Evolutionary conservation across 345 rosid genomes (phyloP).

Genomic region (Populus alba): DNA sequence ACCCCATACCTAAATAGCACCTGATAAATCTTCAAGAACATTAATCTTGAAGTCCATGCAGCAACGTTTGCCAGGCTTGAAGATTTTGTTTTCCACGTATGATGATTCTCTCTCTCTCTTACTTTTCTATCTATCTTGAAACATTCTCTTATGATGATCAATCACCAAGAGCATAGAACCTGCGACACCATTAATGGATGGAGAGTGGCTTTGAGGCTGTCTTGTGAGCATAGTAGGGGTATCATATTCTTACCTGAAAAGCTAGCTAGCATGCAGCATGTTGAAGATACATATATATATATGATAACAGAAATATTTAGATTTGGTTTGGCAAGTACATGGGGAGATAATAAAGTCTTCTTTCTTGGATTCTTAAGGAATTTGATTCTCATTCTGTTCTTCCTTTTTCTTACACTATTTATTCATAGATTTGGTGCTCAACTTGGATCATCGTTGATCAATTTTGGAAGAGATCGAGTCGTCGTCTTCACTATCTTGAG

Average conservation of each 20-base stretch:
- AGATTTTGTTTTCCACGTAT: conserved; percentile 28
- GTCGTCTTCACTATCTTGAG: not conserved
- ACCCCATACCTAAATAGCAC: not conserved
- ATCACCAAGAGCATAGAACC: not conserved
- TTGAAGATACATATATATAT: conserved; percentile 11
- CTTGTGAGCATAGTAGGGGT: not conserved
- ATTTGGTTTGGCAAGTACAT: not conserved
- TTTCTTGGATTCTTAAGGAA: conserved; percentile 25
- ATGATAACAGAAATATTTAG: not conserved
- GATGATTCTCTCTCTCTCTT: conserved; percentile 10
- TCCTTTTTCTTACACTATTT: conserved; percentile 13
- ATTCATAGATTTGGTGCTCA: conserved; percentile 23
- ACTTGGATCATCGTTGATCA: conserved; percentile 16
- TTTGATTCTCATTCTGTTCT: conserved; percentile 42
- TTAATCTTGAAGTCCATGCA: conserved; percentile 24
- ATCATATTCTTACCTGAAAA: conserved; percentile 20
- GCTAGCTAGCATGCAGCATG: not conserved
- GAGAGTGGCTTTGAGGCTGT: conserved; percentile 16
- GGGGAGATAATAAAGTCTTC: not conserved
- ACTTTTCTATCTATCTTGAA: conserved; percentile 6
- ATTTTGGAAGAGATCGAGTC: not conserved
- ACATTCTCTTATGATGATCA: not conserved
- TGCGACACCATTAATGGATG: conserved; percentile 14
- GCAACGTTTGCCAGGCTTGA: conserved; percentile 12
- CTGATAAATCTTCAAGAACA: not conserved